Base-by-base conservation (phyloP, 805 yeast species). In the Alloascoidea africana region DNA sequence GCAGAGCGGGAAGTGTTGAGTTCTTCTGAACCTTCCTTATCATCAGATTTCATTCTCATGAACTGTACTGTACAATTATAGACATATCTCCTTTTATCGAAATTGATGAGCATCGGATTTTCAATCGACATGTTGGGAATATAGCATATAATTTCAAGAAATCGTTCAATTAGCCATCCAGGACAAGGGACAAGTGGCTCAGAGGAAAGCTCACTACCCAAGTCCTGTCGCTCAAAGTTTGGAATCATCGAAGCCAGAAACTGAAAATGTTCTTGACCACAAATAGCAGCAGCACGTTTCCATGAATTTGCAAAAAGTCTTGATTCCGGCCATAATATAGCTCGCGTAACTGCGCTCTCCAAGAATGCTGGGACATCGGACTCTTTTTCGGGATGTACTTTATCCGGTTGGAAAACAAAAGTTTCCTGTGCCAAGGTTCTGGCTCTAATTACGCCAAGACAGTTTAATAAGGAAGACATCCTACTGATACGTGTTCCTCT, bases 81-180 rank as follows among this genome's bases (percentile, higher is more conserved):
- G 3, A 72, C 70, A 53, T 75, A 79, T 38, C 89, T 65, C 42
- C 79, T 68, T 58, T 89, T 87, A 55, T 85, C 94, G 56, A 87
- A 89, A 51, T 87, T 87, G 47, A 87, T 73, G 42, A 79, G 59
- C 23, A 66, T 62, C 2, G 78, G 66, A 48, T 76, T 71, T 41
- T 68, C 75, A 32, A 73, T 66, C 38, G 78, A 70, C 73, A 75
- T 81, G 48, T 80, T 82, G 14, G 96, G 93, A 37, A 85, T 76
- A 49, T 70, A 76, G 44, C 80, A 75, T 1, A 78, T 73, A 42
- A 77, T 72, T 49, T 83, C 94, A 39, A 86, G 52, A 44, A 89
- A 59, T 42, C 93, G 73, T 47, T 81, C 89, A 16, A 80, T 62
- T 37, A 85, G 63, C 97, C 97, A 87, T 6, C 96, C 96, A 42